These are phyloP conservation scores for Zizania latifolia DNA, from an alignment of 176 grass and related monocot species.

Conservation along the genomic window DNA sequence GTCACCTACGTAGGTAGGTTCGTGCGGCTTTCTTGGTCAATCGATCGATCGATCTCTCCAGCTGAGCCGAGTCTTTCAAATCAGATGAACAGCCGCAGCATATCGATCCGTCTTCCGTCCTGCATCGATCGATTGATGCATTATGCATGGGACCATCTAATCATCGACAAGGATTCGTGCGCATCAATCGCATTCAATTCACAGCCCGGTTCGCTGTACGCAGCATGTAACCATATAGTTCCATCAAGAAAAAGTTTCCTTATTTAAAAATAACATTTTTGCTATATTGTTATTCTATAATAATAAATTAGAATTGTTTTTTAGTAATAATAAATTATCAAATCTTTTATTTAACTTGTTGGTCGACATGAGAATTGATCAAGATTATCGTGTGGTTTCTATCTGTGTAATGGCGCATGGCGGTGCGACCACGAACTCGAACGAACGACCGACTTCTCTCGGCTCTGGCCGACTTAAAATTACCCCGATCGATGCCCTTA, in stretches of 20 bases:
- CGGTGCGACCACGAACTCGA: background rate
- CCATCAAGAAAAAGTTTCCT: too few relatives aligned
- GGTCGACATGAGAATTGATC: too few relatives aligned
- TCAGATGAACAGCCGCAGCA: constrained; percentile 11
- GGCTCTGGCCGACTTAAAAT: too few relatives aligned
- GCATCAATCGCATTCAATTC: background rate
- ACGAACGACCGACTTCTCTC: too few relatives aligned
- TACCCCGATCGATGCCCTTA: too few relatives aligned
- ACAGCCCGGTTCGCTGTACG: background rate
- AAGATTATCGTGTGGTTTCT: too few relatives aligned
- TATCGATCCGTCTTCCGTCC: background rate
- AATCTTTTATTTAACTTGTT: too few relatives aligned
- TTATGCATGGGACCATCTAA: constrained; percentile 8
- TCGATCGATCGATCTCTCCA: background rate
- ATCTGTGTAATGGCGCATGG: too few relatives aligned
- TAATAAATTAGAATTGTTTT: too few relatives aligned
- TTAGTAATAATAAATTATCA: too few relatives aligned
- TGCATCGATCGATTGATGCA: background rate
- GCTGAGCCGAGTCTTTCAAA: background rate
- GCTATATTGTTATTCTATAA: too few relatives aligned
- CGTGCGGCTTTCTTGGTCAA: background rate
- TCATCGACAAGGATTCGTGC: background rate
- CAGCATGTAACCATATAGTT: background rate
- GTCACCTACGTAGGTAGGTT: background rate
- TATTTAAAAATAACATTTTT: too few relatives aligned